Conservation (phyloP, 1,284 basidiomycete genomes). For the Leccinum fallax region DNA sequence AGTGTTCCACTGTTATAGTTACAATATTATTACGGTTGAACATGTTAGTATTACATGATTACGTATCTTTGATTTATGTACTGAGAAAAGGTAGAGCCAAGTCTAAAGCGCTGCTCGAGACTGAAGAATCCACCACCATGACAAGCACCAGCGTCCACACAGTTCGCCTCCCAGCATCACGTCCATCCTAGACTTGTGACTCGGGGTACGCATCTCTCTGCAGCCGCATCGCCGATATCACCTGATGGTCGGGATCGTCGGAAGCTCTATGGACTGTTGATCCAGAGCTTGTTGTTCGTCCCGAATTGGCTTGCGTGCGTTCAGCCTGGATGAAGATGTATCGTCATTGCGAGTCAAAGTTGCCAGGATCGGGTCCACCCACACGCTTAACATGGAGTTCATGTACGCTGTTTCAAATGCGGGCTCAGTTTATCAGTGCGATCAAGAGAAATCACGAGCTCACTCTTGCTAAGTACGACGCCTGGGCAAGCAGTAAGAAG, state of each 20-base stretch:
- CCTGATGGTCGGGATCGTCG: conserved; percentile 10
- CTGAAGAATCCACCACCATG: background rate
- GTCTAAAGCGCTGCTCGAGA: background rate
- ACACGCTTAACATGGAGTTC: conserved; percentile 31
- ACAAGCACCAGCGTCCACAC: background rate
- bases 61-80: background rate
- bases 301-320: conserved; percentile 19
- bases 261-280: conserved; percentile 12
- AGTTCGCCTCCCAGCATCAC: background rate
- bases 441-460: background rate
- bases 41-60: background rate
- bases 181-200: background rate
- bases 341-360: background rate
- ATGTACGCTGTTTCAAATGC: conserved; percentile 19
- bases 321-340: conserved; percentile 10
- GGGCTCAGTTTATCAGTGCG: background rate
- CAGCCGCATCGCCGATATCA: background rate
- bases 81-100: background rate
- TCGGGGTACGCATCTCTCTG: background rate
- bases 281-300: conserved; percentile 9
- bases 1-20: background rate
- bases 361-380: background rate
- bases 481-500: conserved; percentile 15
- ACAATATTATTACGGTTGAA: background rate
- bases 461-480: conserved; percentile 19